Percentiles rank a stretch among this genome's conserved stretches.
phyloP scores from a whole-genome alignment of 2,329 filamentous ascomycete species.

The Ceratocystiopsis brevicomis region DNA sequence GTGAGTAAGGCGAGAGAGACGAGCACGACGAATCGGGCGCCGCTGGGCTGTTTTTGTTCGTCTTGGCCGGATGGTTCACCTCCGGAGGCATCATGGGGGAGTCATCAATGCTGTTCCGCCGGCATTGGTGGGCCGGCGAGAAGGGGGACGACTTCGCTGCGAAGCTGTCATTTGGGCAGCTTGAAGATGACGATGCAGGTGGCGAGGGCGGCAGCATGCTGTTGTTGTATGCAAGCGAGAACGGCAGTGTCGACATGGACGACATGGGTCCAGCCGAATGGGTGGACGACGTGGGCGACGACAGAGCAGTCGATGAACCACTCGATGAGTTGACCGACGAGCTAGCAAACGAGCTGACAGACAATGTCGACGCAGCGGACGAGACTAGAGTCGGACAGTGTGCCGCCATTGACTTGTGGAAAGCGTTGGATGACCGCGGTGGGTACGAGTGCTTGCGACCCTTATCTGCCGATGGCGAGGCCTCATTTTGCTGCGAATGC shows the following conservation, averaged over 20 bases:
- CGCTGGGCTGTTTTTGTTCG: conserved; percentile 1
- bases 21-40: conserved; percentile 9
- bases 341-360: background rate
- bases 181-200: conserved; percentile 2
- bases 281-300: conserved; percentile 2
- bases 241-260: conserved; percentile 2
- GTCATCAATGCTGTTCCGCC: background rate
- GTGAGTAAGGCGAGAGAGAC: conserved; percentile 1
- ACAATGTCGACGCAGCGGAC: background rate
- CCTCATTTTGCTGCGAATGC: background rate
- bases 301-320: background rate
- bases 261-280: background rate
- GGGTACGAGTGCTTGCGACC: background rate
- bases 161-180: background rate
- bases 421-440: conserved; percentile 1
- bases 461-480: background rate
- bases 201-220: background rate
- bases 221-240: background rate
- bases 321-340: background rate
- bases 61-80: conserved; percentile 16
- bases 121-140: background rate
- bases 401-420: conserved; percentile 3
- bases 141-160: background rate
- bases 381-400: too few relatives aligned
- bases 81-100: conserved; percentile 15